Conservation (phyloP, 768 basidiomycete genomes). For the Suillus cothurnatus region DNA sequence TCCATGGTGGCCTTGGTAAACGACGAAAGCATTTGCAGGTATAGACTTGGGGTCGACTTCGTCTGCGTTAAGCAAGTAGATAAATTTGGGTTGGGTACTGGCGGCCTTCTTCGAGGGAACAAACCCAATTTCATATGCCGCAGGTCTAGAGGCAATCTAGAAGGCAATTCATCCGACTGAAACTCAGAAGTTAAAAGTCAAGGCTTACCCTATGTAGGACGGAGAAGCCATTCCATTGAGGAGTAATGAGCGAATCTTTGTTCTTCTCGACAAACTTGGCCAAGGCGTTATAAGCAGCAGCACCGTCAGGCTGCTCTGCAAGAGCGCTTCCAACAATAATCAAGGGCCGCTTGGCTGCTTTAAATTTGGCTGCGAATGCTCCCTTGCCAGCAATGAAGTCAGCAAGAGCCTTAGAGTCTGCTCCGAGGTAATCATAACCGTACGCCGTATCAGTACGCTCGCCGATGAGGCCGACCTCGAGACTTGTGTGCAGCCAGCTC, state of each 20-base stretch:
- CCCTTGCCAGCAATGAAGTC: slow-evolving; percentile 80
- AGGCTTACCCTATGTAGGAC: slow-evolving; percentile 83
- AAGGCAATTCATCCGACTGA: slow-evolving; percentile 5
- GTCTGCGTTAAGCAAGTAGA: slow-evolving; percentile 96
- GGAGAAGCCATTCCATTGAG: slow-evolving; percentile 95
- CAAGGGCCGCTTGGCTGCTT: slow-evolving; percentile 85
- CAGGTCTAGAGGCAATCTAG: slow-evolving; percentile 88
- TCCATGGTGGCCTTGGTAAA: slow-evolving; percentile 99
- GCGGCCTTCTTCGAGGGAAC: slow-evolving; percentile 81
- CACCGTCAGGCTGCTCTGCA: slow-evolving; percentile 82
- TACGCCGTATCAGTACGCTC: slow-evolving; percentile 91
- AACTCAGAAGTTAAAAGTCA: slow-evolving; percentile 3
- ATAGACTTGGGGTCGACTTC: slow-evolving; percentile 88
- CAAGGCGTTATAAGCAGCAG: slow-evolving; percentile 73
- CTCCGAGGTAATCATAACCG: slow-evolving; percentile 90
- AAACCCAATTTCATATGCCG: slow-evolving; percentile 95
- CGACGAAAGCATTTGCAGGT: slow-evolving; percentile 91
- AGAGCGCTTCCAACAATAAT: slow-evolving; percentile 92
- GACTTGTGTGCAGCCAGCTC: slow-evolving; percentile 84
- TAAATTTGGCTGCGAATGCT: slow-evolving; percentile 83
- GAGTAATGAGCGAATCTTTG: slow-evolving; percentile 72
- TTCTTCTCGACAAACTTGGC: slow-evolving; percentile 81
- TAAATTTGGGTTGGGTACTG: slow-evolving; percentile 82
- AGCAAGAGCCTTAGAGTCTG: slow-evolving; percentile 70
- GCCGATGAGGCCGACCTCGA: slow-evolving; percentile 90